Percentiles rank a stretch among this genome's conserved stretches.
These are phyloP conservation scores for Podaxis sp. DNA, from an alignment of 768 basidiomycete genomes.

Conservation along the genomic window DNA sequence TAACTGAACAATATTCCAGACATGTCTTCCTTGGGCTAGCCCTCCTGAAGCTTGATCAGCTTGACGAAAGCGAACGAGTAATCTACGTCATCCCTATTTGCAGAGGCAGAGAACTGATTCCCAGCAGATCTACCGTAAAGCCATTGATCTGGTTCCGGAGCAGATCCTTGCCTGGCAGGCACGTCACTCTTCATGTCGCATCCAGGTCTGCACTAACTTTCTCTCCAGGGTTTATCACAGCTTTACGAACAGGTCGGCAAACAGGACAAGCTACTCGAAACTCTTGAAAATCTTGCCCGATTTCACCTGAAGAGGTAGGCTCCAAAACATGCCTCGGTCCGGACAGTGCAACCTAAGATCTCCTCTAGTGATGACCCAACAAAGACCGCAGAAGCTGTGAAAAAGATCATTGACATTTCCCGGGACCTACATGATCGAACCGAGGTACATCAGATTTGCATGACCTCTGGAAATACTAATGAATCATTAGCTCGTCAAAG, in stretches of 20 bases:
- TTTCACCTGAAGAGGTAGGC: slow-evolving; percentile 61
- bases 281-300: slow-evolving; percentile 56
- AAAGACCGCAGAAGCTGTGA: slow-evolving; percentile 80
- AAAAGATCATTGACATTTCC: slow-evolving; percentile 64
- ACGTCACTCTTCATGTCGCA: slow-evolving; percentile 23
- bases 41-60: slow-evolving; percentile 68
- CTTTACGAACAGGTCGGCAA: slow-evolving; percentile 65
- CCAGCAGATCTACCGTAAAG: slow-evolving; percentile 72
- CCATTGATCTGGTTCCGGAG: slow-evolving; percentile 65
- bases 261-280: slow-evolving; percentile 57
- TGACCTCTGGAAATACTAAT: slow-evolving; percentile 4
- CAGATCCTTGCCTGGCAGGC: slow-evolving; percentile 88
- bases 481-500: slow-evolving; percentile 55
- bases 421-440: slow-evolving; percentile 40
- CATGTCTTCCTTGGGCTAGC: slow-evolving; percentile 86
- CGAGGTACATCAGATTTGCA: slow-evolving; percentile 44
- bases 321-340: not conserved
- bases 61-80: slow-evolving; percentile 85
- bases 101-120: slow-evolving; percentile 17
- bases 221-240: slow-evolving; percentile 64
- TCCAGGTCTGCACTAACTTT: slow-evolving; percentile 9
- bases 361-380: slow-evolving; percentile 61
- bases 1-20: slow-evolving; percentile 37
- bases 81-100: slow-evolving; percentile 23
- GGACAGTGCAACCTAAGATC: not conserved